Conservation (phyloP, 257 asterid species). For the Ocimum tenuiflorum region DNA sequence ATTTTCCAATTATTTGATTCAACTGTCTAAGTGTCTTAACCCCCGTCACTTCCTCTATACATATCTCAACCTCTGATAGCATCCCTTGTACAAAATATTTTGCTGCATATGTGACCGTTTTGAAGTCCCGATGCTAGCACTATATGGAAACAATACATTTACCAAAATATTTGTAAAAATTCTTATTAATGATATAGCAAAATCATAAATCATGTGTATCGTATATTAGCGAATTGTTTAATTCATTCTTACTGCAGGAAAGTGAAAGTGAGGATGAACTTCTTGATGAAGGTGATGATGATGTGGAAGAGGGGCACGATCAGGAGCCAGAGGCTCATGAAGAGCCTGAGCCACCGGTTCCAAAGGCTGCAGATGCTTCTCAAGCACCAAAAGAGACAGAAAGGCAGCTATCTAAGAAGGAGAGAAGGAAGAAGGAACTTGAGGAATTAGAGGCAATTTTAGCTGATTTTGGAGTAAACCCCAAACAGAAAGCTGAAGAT, state of each 20-base stretch:
- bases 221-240: background rate
- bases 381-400: constrained; percentile 71
- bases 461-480: constrained; percentile 71
- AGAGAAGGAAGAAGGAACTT: constrained; percentile 85
- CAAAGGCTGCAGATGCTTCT: constrained; percentile 49
- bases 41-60: background rate
- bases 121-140: background rate
- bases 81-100: background rate
- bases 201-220: background rate
- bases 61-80: background rate
- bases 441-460: constrained; percentile 90
- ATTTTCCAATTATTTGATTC: constrained; percentile 10
- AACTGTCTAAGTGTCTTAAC: background rate
- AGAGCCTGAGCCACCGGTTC: constrained; percentile 37
- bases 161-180: background rate
- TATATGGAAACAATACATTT: background rate
- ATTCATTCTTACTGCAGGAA: constrained; percentile 33
- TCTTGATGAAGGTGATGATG: constrained; percentile 57
- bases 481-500: constrained; percentile 48
- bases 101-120: background rate
- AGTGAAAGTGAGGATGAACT: constrained; percentile 63
- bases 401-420: constrained; percentile 93
- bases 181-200: background rate
- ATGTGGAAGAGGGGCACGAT: constrained; percentile 63
- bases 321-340: constrained; percentile 51